Percentiles rank a stretch among this genome's conserved stretches.
phyloP scores from a whole-genome alignment of 2,329 filamentous ascomycete genomes.

The Alternaria triticimaculans region DNA sequence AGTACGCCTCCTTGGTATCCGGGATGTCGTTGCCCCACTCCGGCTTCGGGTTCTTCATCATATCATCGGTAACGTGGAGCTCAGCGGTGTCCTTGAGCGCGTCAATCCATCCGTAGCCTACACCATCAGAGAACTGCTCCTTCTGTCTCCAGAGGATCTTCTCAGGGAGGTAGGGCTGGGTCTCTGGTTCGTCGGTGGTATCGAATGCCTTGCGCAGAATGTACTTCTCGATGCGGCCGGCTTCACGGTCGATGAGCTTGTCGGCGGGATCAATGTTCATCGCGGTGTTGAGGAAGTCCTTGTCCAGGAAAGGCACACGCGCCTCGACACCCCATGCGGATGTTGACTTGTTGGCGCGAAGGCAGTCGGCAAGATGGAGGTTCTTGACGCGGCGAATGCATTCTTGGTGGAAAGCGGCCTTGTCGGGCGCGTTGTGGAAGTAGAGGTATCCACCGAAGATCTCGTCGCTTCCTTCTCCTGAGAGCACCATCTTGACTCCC shows the following conservation, averaged over 20 bases:
- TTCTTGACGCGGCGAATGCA: slow-evolving; percentile 95
- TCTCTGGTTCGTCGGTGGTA: slow-evolving; percentile 81
- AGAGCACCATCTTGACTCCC: slow-evolving; percentile 99
- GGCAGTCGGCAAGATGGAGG: slow-evolving; percentile 93
- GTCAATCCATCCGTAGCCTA: slow-evolving; percentile 99
- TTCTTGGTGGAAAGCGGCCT: slow-evolving; percentile 92
- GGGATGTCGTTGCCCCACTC: slow-evolving; percentile 95
- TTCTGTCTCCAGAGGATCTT: slow-evolving; percentile 98
- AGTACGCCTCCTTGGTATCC: slow-evolving; percentile 96
- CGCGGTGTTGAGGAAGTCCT: slow-evolving; percentile 87
- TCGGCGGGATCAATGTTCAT: slow-evolving; percentile 96
- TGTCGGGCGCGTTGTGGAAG: slow-evolving; percentile 93
- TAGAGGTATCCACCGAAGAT: slow-evolving; percentile 99
- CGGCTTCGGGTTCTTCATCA: slow-evolving; percentile 98
- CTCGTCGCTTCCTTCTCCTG: slow-evolving; percentile 95
- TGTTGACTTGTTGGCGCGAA: slow-evolving; percentile 98
- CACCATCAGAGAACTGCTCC: slow-evolving; percentile 98
- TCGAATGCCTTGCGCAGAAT: slow-evolving; percentile 98
- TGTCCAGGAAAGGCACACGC: slow-evolving; percentile 96
- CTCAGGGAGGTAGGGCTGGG: slow-evolving; percentile 87
- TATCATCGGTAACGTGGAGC: slow-evolving; percentile 88
- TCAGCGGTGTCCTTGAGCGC: slow-evolving; percentile 94
- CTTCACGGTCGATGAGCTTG: slow-evolving; percentile 82
- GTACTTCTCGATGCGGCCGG: slow-evolving; percentile 93
- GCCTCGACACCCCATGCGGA: slow-evolving; percentile 98